Base-by-base conservation (phyloP, 2,329 filamentous ascomycete genomes). In the Beauveria caledonica region DNA sequence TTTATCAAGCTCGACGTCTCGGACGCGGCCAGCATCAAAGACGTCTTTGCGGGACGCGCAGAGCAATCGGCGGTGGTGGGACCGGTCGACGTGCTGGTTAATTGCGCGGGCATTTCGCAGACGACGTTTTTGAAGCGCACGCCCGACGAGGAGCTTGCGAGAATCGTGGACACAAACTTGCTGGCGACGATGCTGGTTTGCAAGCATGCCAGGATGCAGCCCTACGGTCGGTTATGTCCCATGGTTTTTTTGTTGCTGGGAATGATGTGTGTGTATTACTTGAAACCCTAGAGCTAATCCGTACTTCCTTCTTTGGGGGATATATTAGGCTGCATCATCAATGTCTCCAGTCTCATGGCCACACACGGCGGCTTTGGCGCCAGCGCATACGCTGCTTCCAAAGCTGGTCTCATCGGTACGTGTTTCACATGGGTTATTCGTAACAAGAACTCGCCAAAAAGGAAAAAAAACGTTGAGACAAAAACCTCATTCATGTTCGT, bases 281-380 rank as follows among this genome's bases (percentile, higher is more conserved):
- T 45, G 5, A 11, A 45, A 0, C 9, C 5, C 8, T 19, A 8
- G 19, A n/a, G n/a, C 48, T 50, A 19, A 50, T 19, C 8, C 15
- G 6, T 48, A 25, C 5, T n/a, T 48, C 5, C 4, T 17, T 27
- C n/a, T n/a, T 7, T 25, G 3, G 17, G 21, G 33, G 2, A 15
- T 36, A 36, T 50, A 8, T 3, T 50, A 82, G 82, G 80, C 8
- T 89, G 85, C 68, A 92, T 96, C 63, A 86, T 96, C 71, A 96
- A 96, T 68, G 77, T 96, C 23, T 86, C 89, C 1, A 93, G 89
- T 52, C 76, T 95, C 33, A 80, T 96, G 50, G 91, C 86, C 0
- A 69, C 80, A 1, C 86, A 86, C 61, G 87, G 86, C 0, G 88
- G 87, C 1, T 77, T 77, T 2, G 92, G 92, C 7, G 86, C 87